Percentiles rank a stretch among this genome's conserved stretches.
phyloP scores from a whole-genome alignment of 2,329 filamentous ascomycete genomes.

The Curvularia hawaiiensis region DNA sequence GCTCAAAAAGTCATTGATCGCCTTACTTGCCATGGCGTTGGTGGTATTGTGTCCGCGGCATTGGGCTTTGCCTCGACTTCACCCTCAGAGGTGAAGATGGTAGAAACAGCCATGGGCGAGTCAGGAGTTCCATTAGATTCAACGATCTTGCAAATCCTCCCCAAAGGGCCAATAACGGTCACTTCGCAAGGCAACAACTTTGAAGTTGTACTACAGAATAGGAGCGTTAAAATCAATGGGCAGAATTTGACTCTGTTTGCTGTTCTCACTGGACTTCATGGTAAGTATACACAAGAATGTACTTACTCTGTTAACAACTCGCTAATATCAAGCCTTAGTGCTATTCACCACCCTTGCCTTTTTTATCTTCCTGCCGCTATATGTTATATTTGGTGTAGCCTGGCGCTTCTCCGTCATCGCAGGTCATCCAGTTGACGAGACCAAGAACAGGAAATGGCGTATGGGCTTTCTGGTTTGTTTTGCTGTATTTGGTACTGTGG shows the following conservation, averaged over 20 bases:
- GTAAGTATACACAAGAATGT: constrained; percentile 13
- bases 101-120: constrained; percentile 1
- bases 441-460: constrained; percentile 35
- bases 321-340: constrained; percentile 16
- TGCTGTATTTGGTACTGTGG: constrained; percentile 20
- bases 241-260: constrained; percentile 23
- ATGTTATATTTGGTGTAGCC: constrained; percentile 32
- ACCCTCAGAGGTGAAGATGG: constrained; percentile 16
- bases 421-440: constrained; percentile 30
- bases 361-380: constrained; percentile 33
- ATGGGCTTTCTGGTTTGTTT: constrained; percentile 28
- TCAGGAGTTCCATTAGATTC: constrained; percentile 23
- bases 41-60: constrained; percentile 29
- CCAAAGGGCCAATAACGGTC: constrained; percentile 30
- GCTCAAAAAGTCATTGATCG: constrained; percentile 26
- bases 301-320: not conserved
- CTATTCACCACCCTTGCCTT: constrained; percentile 30
- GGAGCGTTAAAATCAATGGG: constrained; percentile 30
- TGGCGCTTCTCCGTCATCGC: constrained; percentile 33
- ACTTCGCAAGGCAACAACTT: constrained; percentile 35
- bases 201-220: constrained; percentile 24
- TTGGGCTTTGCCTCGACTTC: constrained; percentile 24
- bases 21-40: constrained; percentile 35
- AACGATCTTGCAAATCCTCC: constrained; percentile 22
- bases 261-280: constrained; percentile 29